These are phyloP conservation scores for Citrus reticulata DNA, from an alignment of 345 rosid species.

Conservation along the genomic window DNA sequence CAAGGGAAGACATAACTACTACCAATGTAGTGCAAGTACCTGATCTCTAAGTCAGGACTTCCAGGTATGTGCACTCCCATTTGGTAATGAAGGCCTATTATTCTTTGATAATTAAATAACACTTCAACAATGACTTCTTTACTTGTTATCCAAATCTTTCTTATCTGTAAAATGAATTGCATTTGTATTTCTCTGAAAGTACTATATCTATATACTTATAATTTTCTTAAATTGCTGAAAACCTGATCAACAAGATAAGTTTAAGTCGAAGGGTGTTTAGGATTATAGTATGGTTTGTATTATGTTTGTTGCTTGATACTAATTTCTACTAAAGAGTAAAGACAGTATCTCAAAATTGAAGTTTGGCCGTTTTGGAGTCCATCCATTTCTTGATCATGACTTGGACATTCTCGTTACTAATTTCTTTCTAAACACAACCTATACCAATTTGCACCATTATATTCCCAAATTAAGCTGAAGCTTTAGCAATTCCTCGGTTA, in stretches of 20 bases:
- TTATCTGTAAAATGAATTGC: background rate
- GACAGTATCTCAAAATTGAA: too few relatives aligned
- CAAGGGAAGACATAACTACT: conserved; percentile 43
- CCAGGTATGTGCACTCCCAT: background rate
- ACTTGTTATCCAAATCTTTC: background rate
- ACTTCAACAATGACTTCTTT: background rate
- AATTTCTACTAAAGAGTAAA: too few relatives aligned
- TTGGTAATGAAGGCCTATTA: background rate
- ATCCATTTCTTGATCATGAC: too few relatives aligned
- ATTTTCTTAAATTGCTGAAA: background rate
- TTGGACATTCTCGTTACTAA: too few relatives aligned
- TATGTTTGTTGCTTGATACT: background rate
- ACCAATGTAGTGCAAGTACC: conserved; percentile 24
- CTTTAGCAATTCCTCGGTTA: too few relatives aligned
- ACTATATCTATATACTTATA: background rate
- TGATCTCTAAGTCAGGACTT: conserved; percentile 19
- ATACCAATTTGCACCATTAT: too few relatives aligned
- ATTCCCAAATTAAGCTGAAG: too few relatives aligned
- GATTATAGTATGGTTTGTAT: background rate
- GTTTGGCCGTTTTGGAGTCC: too few relatives aligned
- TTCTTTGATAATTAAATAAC: background rate
- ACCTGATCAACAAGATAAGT: background rate
- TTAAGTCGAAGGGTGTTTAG: background rate
- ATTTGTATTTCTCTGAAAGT: background rate
- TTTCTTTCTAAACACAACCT: too few relatives aligned